phyloP scores from a whole-genome alignment of 345 rosid genomes.

The Carallia brachiata region DNA sequence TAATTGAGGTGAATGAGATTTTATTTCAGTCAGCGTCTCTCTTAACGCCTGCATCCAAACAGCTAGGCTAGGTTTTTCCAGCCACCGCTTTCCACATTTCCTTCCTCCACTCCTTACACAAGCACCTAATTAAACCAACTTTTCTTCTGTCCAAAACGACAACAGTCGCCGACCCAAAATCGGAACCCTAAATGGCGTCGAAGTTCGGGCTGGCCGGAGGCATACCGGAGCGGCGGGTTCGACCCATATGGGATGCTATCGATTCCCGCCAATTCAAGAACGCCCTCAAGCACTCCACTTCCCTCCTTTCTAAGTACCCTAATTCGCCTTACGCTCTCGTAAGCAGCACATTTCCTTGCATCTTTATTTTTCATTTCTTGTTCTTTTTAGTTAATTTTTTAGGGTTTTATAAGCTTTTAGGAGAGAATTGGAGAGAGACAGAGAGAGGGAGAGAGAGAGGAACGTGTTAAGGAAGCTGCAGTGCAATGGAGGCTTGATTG shows the following conservation, averaged over 20 bases:
- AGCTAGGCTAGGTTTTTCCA: constrained; percentile 35
- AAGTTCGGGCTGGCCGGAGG: constrained; percentile 93
- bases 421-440: no score
- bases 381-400: no score
- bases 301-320: constrained; percentile 78
- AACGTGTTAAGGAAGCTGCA: no score
- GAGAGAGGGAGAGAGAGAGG: no score
- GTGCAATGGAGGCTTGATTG: no score
- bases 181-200: constrained; percentile 58
- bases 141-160: no score
- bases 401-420: no score
- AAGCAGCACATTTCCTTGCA: constrained; percentile 29
- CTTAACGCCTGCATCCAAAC: constrained; percentile 33
- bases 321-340: constrained; percentile 91
- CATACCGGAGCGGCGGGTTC: constrained; percentile 96
- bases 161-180: not conserved
- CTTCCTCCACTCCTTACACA: not conserved
- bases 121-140: not conserved
- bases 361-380: no score
- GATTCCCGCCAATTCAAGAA: constrained; percentile 96
- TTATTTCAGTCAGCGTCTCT: not conserved
- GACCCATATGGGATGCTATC: constrained; percentile 95
- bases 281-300: constrained; percentile 74
- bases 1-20: not conserved
- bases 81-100: not conserved